Evolutionary conservation across 2,329 filamentous ascomycete species (phyloP), one percentile per base, ranked within the genome.

Genomic region (Aspergillus niger): DNA sequence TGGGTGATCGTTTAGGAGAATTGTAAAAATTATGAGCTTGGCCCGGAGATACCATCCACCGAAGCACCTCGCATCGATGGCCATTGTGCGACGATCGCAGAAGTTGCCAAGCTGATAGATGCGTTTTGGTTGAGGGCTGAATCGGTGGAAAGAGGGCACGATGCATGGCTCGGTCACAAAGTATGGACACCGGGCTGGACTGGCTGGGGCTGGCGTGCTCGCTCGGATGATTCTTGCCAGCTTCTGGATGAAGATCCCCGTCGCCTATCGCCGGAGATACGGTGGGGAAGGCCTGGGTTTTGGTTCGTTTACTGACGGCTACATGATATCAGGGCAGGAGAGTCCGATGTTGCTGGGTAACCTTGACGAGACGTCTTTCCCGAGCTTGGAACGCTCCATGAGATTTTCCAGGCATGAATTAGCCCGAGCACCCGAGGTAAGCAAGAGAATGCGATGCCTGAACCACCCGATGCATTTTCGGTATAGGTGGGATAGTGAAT

Each of bases 341-440:
- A 24, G 10, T 11, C 26, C n/a, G 26, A 30, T 30, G 47, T 28
- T 50, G 47, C 26, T 50, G 17, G 47, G 47, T 32, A 50, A 50
- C 47, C 47, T 50, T 30, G 26, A 30, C 47, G 24, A 32, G 15
- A 44, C 24, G 43, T 22, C 53, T 17, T 55, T 44, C 26, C 10
- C 17, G 11, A 20, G 32, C 22, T 17, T 22, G 26, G 41, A 43
- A 26, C 51, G 39, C 22, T 49, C 44, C 44, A 49, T 15, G 15
- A 15, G 26, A 26, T 30, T 11, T 15, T 10, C 10, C 32, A 36
- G 41, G 41, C 20, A 20, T 22, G 41, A 54, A 65, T 63, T 65
- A 63, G 51, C 62, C 65, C 65, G 65, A 67, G 57, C 43, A 61
- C 62, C 65, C 65, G 64, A 67, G 65, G 65, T 67, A 63, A 36